Percentiles rank a stretch among this genome's conserved stretches.
These are phyloP conservation scores for Diaporthe nobilis DNA, from an alignment of 2,329 filamentous ascomycete species.

Conservation along the genomic window DNA sequence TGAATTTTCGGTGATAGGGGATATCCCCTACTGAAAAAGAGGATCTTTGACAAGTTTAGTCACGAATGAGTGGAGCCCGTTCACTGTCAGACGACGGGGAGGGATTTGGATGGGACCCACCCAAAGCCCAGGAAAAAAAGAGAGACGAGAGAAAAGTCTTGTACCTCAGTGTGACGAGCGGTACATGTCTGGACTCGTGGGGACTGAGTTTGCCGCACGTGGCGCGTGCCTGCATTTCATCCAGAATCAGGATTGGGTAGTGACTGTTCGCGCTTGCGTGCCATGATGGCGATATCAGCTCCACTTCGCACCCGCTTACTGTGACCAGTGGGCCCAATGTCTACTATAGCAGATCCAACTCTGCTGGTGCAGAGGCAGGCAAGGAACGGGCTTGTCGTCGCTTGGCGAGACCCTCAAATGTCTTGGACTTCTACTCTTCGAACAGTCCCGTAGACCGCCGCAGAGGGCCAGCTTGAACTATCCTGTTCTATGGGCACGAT, in stretches of 20 bases:
- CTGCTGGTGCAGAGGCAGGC: background rate
- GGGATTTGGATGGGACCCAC: background rate
- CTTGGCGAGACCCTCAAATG: background rate
- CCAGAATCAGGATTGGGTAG: slow-evolving; percentile 9
- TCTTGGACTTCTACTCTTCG: background rate
- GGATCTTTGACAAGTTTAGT: background rate
- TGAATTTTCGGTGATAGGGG: slow-evolving; percentile 18
- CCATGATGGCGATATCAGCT: slow-evolving; percentile 11
- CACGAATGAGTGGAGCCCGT: background rate
- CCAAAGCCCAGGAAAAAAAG: background rate
- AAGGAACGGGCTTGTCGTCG: background rate
- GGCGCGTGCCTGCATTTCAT: background rate
- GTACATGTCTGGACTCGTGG: slow-evolving; percentile 12
- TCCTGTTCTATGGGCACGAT: background rate
- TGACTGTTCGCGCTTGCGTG: background rate
- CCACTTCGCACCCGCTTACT: background rate
- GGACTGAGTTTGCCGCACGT: slow-evolving; percentile 11
- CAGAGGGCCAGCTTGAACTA: too few species aligned
- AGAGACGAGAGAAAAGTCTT: background rate
- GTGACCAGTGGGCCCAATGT: background rate
- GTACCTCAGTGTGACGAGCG: background rate
- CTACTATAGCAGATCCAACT: background rate
- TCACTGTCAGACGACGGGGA: background rate
- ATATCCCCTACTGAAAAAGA: background rate
- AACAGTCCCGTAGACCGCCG: background rate